Percentiles rank a stretch among this genome's conserved stretches.
Conservation (phyloP, 208 protist species). For the Entamoeba dispar region DNA sequence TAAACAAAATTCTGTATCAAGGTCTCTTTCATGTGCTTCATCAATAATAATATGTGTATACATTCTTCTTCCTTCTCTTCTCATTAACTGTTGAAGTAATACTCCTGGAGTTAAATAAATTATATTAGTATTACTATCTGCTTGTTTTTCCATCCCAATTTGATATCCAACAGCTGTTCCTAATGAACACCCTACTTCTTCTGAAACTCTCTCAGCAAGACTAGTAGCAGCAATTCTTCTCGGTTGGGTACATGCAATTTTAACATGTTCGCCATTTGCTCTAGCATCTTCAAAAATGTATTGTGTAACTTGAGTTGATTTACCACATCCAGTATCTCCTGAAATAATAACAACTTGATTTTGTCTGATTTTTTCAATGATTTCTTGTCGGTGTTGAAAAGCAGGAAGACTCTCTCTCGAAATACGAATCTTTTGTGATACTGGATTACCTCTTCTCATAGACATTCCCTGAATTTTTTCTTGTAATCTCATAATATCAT, state of each 20-base stretch:
- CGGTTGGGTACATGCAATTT: constrained; percentile 60
- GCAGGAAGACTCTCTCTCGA: background rate
- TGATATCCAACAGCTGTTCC: constrained; percentile 75
- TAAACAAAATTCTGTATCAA: constrained; percentile 29
- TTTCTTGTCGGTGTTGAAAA: background rate
- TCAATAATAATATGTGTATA: constrained; percentile 55
- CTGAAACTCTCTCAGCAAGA: constrained; percentile 46
- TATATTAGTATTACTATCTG: constrained; percentile 53
- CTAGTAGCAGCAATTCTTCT: constrained; percentile 48
- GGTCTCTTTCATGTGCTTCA: constrained; percentile 36
- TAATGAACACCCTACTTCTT: constrained; percentile 45
- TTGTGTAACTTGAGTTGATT: constrained; percentile 82
- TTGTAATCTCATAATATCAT: background rate
- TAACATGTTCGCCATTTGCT: constrained; percentile 49
- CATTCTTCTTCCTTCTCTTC: constrained; percentile 58
- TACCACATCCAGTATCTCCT: constrained; percentile 80
- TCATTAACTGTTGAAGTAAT: constrained; percentile 78
- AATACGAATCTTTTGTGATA: background rate
- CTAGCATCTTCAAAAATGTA: constrained; percentile 57
- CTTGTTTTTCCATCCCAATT: constrained; percentile 83
- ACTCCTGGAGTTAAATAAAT: constrained; percentile 94
- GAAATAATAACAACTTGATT: constrained; percentile 69
- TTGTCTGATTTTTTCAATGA: constrained; percentile 36
- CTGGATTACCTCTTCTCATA: background rate
- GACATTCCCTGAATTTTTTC: background rate